Percentiles rank a stretch among this genome's conserved stretches.
These are phyloP conservation scores for Evansstolkia leycettana DNA, from an alignment of 495 filamentous ascomycete genomes.

Conservation along the genomic window DNA sequence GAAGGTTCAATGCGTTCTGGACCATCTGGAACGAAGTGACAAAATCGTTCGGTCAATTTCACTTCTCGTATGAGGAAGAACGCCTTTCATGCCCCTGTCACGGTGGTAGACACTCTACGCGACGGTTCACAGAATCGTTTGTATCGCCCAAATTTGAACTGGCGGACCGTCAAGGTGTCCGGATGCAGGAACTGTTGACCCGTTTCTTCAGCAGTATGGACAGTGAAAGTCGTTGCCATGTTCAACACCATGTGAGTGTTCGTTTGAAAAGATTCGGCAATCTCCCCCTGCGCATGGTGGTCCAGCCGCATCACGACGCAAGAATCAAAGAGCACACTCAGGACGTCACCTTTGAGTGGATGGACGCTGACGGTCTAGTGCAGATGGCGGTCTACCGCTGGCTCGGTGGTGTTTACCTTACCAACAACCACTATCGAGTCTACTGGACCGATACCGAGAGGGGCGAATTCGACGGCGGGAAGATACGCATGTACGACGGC, in stretches of 20 bases:
- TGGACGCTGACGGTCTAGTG: conserved; percentile 3
- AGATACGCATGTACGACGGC: conserved; percentile 21
- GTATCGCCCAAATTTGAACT: too few species aligned
- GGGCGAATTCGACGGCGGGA: conserved; percentile 11
- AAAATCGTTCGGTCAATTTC: neutral
- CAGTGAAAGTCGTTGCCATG: too few species aligned
- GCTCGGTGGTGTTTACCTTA: conserved; percentile 29
- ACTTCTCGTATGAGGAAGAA: too few species aligned
- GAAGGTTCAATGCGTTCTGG: conserved; percentile 1
- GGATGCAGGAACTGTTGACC: too few species aligned
- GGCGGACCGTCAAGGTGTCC: too few species aligned
- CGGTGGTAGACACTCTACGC: too few species aligned
- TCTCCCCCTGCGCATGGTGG: conserved; percentile 21
- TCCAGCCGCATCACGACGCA: conserved; percentile 4
- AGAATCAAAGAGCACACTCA: conserved; percentile 16
- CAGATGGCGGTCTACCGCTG: conserved; percentile 22
- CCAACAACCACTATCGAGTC: conserved; percentile 13
- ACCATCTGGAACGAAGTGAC: neutral
- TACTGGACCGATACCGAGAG: conserved; percentile 21
- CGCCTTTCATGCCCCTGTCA: too few species aligned
- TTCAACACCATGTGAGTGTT: neutral
- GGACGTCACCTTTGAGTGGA: conserved; percentile 15
- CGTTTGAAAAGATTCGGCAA: neutral
- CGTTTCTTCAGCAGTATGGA: too few species aligned
- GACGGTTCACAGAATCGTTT: too few species aligned